Conservation (phyloP, 129 eudicot species). For the Scalesia atractyloides region DNA sequence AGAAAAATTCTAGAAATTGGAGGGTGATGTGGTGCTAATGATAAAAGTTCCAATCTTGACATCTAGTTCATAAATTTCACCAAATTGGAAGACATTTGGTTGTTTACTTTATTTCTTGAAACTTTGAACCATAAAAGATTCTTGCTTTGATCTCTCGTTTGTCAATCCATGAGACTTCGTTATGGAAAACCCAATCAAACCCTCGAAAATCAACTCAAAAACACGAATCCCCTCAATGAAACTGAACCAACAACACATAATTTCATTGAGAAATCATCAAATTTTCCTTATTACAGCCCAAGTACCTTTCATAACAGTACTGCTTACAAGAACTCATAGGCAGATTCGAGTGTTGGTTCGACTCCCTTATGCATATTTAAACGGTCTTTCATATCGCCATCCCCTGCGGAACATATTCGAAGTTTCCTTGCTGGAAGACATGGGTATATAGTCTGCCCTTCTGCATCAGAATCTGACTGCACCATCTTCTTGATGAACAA, state of each 20-base stretch:
- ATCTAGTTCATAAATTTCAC: constrained; percentile 16
- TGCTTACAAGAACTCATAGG: constrained; percentile 84
- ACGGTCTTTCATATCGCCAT: constrained; percentile 92
- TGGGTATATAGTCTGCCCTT: too few species aligned
- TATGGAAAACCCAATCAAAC: constrained; percentile 88
- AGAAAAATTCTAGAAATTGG: not conserved
- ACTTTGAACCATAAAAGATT: not conserved
- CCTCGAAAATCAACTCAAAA: constrained; percentile 57
- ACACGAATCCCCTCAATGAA: constrained; percentile 39
- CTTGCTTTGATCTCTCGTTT: constrained; percentile 22
- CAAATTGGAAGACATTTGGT: constrained; percentile 30
- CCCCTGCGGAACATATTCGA: constrained; percentile 96
- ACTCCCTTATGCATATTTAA: constrained; percentile 84
- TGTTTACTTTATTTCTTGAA: constrained; percentile 25
- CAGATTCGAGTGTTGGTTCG: constrained; percentile 73
- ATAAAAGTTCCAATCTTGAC: constrained; percentile 28
- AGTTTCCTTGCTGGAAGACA: constrained; percentile 89
- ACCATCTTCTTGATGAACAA: too few species aligned
- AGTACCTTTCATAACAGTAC: constrained; percentile 74
- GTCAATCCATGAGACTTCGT: constrained; percentile 91
- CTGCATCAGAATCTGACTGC: too few species aligned
- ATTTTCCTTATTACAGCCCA: constrained; percentile 92
- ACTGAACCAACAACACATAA: constrained; percentile 44
- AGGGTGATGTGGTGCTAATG: not conserved
- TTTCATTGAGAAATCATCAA: constrained; percentile 64